Conservation (phyloP, 2,329 filamentous ascomycete genomes). For the Dissoconium aciculare region DNA sequence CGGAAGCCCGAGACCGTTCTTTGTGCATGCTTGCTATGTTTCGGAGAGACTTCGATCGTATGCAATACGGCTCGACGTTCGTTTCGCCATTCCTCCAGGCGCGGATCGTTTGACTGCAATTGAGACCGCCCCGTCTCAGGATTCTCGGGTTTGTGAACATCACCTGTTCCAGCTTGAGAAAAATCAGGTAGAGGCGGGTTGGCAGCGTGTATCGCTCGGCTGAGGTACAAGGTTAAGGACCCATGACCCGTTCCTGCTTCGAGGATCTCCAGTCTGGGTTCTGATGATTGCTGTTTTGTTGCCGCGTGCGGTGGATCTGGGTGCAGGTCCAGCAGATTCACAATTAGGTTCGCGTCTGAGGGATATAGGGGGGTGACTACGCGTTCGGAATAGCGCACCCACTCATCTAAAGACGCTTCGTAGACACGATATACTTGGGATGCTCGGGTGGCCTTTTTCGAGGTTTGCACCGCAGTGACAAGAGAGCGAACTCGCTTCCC, state of each 20-base stretch:
- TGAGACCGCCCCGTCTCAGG: constrained; percentile 11
- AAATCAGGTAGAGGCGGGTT: constrained; percentile 36
- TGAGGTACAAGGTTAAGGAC: constrained; percentile 58
- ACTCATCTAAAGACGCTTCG: constrained; percentile 57
- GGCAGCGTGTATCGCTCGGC: constrained; percentile 59
- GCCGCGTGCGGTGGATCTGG: constrained; percentile 29
- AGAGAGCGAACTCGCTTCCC: constrained; percentile 45
- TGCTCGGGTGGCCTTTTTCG: constrained; percentile 14
- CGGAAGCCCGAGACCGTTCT: constrained; percentile 52
- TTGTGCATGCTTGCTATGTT: constrained; percentile 49
- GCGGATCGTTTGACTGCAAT: no score
- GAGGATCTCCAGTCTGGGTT: constrained; percentile 51
- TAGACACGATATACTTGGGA: constrained; percentile 41
- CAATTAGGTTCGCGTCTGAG: constrained; percentile 58
- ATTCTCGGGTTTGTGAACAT: constrained; percentile 16
- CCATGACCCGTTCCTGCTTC: constrained; percentile 81
- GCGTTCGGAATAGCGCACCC: constrained; percentile 51
- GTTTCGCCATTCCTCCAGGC: constrained; percentile 24
- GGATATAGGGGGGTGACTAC: constrained; percentile 70
- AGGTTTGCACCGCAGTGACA: constrained; percentile 33
- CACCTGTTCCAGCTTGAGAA: constrained; percentile 15
- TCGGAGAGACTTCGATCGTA: constrained; percentile 51
- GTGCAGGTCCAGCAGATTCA: constrained; percentile 62
- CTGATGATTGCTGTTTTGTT: constrained; percentile 8
- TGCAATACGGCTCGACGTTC: constrained; percentile 55